These are phyloP conservation scores for Eutrema yunnanense DNA, from an alignment of 345 rosid species.

Conservation along the genomic window DNA sequence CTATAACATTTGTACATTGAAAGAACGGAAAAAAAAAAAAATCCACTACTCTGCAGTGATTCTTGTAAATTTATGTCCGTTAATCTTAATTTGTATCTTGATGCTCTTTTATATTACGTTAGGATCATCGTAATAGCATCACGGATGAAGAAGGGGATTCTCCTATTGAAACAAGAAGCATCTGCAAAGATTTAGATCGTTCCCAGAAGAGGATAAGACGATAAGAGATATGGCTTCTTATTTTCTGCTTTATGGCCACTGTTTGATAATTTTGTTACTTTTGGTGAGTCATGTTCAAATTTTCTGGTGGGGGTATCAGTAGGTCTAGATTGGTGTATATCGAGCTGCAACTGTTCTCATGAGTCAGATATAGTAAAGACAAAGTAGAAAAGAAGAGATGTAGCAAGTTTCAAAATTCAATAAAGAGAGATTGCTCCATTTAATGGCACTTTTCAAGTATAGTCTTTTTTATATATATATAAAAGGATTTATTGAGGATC, in stretches of 20 bases:
- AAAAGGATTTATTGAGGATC: too few species aligned
- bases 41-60: not conserved
- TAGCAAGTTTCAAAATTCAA: not conserved
- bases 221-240: slow-evolving; percentile 28
- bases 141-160: slow-evolving; percentile 28
- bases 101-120: not conserved
- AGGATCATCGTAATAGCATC: slow-evolving; percentile 36
- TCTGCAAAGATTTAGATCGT: slow-evolving; percentile 33
- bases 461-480: not conserved
- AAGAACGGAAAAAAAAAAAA: not conserved
- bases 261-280: slow-evolving; percentile 6
- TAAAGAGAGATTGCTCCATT: not conserved
- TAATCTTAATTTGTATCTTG: not conserved
- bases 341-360: slow-evolving; percentile 21
- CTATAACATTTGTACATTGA: not conserved
- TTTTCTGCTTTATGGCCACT: slow-evolving; percentile 4
- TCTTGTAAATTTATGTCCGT: not conserved
- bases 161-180: slow-evolving; percentile 34
- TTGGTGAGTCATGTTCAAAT: not conserved
- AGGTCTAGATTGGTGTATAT: slow-evolving; percentile 35
- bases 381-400: not conserved
- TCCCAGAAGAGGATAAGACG: slow-evolving; percentile 43
- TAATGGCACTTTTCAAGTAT: not conserved
- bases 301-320: not conserved
- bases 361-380: not conserved